Percentiles rank a stretch among this genome's conserved stretches.
Evolutionary conservation across 192 early-diverging fungal species (phyloP).

Genomic region (Gigaspora rosea): DNA sequence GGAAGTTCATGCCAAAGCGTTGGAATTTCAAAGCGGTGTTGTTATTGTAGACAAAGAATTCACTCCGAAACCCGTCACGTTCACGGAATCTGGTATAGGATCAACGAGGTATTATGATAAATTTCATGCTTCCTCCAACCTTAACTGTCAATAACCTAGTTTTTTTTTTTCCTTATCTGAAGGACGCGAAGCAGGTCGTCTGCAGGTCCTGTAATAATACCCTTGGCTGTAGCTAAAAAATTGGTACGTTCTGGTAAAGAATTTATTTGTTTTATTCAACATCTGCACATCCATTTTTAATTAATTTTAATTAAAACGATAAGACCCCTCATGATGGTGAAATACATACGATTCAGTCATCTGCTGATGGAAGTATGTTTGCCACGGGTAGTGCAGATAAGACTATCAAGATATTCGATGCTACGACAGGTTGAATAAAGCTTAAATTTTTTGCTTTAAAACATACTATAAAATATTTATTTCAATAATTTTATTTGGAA

Average conservation of each 20-base stretch:
- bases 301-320: neutral
- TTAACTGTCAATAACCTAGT: neutral
- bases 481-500: neutral
- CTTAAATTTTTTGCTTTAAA: too few relatives aligned
- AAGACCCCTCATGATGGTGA: constrained; percentile 76
- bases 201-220: constrained; percentile 40
- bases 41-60: constrained; percentile 30
- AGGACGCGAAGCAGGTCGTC: neutral
- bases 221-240: constrained; percentile 45
- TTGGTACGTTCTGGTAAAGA: constrained; percentile 19
- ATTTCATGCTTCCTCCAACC: too few relatives aligned
- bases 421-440: constrained; percentile 60
- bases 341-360: constrained; percentile 78
- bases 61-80: neutral
- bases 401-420: constrained; percentile 77
- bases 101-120: neutral
- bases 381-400: constrained; percentile 84
- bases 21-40: constrained; percentile 25
- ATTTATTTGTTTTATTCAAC: neutral
- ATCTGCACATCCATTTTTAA: neutral
- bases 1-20: constrained; percentile 27
- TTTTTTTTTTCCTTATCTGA: neutral
- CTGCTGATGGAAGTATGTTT: constrained; percentile 65
- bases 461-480: neutral
- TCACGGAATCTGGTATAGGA: neutral